Evolutionary conservation across 148 eudicot genomes (phyloP).

Genomic region (Silene conica): DNA sequence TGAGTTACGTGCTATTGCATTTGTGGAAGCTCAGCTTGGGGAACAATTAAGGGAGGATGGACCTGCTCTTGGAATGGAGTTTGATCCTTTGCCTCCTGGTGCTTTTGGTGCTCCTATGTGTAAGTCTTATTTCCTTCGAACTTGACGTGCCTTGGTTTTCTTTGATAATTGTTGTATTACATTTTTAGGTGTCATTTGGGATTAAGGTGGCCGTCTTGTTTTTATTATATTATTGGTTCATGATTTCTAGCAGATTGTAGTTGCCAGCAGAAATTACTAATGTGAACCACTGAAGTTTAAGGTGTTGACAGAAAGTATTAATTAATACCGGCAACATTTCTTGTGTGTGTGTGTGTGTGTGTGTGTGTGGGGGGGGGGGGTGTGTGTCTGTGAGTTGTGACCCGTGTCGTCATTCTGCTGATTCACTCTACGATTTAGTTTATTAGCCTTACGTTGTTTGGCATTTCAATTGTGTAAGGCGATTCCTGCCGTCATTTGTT

Average conservation of each 20-base stretch:
- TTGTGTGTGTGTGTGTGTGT: not conserved
- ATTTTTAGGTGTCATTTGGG: not conserved
- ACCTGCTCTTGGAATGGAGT: slow-evolving; percentile 92
- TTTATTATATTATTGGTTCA: not conserved
- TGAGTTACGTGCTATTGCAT: slow-evolving; percentile 66
- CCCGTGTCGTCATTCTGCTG: not conserved
- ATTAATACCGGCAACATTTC: not conserved
- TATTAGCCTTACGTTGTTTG: not conserved
- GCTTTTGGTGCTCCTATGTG: slow-evolving; percentile 96
- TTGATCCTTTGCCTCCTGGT: slow-evolving; percentile 98
- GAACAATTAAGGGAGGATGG: slow-evolving; percentile 85
- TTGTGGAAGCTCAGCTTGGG: slow-evolving; percentile 85
- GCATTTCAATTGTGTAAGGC: not conserved
- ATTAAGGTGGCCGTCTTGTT: too few relatives aligned
- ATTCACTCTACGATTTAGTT: not conserved
- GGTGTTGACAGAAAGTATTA: not conserved
- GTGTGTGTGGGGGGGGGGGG: too few relatives aligned
- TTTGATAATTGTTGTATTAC: not conserved
- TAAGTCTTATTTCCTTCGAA: slow-evolving; percentile 23
- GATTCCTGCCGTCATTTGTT: not conserved
- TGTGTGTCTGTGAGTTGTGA: not conserved
- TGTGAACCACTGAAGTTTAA: not conserved
- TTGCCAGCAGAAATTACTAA: not conserved
- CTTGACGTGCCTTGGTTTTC: not conserved
- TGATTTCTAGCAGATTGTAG: not conserved